A percentile compares a stretch with the other conserved stretches of the same genome.
Conservation (phyloP, 108 stramenopile genomes). For the Aurantiochytrium sp. region DNA sequence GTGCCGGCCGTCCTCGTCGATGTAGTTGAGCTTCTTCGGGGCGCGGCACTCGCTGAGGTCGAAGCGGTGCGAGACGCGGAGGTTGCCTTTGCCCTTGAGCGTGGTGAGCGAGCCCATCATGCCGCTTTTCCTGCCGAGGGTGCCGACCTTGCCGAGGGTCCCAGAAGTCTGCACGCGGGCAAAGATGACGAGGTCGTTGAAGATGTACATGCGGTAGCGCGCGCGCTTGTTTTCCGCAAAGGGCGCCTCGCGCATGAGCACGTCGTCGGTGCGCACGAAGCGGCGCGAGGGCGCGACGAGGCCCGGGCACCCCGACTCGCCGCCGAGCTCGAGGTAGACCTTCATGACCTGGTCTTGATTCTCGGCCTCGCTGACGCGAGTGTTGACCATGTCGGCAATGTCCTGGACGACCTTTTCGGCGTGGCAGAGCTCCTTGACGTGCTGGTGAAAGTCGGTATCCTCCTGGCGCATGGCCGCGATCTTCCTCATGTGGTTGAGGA, state of each 20-base stretch:
- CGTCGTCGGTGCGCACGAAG: slow-evolving; percentile 10
- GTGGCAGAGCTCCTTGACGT: slow-evolving; percentile 15
- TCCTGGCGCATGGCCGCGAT: neutral
- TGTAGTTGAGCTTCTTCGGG: neutral
- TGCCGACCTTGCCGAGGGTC: neutral
- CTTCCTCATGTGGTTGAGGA: slow-evolving; percentile 30
- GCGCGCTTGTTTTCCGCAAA: neutral
- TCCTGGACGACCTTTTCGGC: slow-evolving; percentile 23
- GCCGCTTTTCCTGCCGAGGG: neutral
- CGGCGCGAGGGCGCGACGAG: slow-evolving; percentile 5
- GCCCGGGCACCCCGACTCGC: neutral
- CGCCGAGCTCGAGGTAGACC: slow-evolving; percentile 2
- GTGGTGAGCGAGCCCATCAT: neutral
- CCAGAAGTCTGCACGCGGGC: neutral
- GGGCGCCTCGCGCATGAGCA: slow-evolving; percentile 12
- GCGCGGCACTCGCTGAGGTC: neutral
- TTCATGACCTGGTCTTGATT: slow-evolving; percentile 30
- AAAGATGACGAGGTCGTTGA: slow-evolving; percentile 13
- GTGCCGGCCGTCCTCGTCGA: slow-evolving; percentile 15
- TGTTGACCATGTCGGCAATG: slow-evolving; percentile 25
- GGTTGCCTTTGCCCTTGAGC: neutral
- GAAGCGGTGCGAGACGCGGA: neutral
- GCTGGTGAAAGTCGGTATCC: slow-evolving; percentile 2
- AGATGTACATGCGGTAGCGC: slow-evolving; percentile 4
- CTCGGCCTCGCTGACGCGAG: neutral